Evolutionary conservation across 305 asterid genomes (phyloP).

Genomic region (Fraxinus dipetala): DNA sequence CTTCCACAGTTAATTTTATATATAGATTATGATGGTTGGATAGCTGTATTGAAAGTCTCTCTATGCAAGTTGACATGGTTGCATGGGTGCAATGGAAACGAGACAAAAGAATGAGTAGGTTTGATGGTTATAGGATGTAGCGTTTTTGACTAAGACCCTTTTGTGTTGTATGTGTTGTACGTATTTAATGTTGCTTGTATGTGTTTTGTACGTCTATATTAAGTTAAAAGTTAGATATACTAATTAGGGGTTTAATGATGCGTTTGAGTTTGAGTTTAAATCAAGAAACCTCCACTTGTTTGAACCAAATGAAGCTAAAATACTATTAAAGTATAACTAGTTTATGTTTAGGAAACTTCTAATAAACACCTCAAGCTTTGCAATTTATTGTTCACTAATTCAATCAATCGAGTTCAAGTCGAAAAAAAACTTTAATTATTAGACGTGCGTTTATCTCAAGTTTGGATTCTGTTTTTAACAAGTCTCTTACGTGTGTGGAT

Average conservation of each 20-base stretch:
- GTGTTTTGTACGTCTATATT: not conserved
- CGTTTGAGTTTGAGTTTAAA: not conserved
- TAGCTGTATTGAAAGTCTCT: not conserved
- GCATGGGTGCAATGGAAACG: not conserved
- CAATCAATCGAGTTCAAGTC: not conserved
- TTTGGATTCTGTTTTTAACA: not conserved
- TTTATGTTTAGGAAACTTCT: not conserved
- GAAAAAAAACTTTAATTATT: too few relatives aligned
- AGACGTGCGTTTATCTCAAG: not conserved
- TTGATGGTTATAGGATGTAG: not conserved
- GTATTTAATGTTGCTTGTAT: not conserved
- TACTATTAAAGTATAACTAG: not conserved
- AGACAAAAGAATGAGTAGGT: constrained; percentile 5
- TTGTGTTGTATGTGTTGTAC: not conserved
- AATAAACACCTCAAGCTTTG: not conserved
- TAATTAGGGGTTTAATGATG: not conserved
- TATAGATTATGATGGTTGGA: not conserved
- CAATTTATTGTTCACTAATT: not conserved
- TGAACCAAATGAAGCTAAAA: not conserved
- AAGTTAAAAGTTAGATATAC: not conserved
- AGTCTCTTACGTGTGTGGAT: not conserved
- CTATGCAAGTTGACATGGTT: constrained; percentile 6
- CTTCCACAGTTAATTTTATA: not conserved
- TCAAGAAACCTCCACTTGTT: not conserved
- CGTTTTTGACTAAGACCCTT: not conserved